Percentiles rank a stretch among this genome's conserved stretches.
Evolutionary conservation across 1,284 basidiomycete species (phyloP).

Genomic region (Leccinum proliferum): DNA sequence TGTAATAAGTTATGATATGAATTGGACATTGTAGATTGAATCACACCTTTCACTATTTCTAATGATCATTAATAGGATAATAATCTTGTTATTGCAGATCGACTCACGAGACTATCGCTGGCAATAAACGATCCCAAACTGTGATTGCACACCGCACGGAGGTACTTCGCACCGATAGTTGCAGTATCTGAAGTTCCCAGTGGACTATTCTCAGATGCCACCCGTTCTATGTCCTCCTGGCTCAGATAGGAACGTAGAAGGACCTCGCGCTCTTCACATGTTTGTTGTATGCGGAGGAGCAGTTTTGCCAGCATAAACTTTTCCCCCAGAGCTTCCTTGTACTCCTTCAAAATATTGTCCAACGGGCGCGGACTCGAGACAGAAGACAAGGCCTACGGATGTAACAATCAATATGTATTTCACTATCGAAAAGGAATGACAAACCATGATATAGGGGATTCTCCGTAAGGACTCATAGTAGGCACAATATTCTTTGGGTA

Average conservation of each 20-base stretch:
- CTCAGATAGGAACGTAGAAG: neutral
- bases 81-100: neutral
- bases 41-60: neutral
- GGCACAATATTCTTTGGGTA: neutral
- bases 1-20: too few species aligned
- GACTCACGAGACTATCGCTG: neutral
- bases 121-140: neutral
- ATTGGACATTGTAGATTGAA: neutral
- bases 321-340: neutral
- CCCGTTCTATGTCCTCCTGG: neutral
- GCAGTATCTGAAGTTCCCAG: neutral
- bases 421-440: neutral
- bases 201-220: neutral
- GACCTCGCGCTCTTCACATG: neutral
- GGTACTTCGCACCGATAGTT: neutral
- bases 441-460: neutral
- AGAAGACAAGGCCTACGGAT: neutral
- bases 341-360: neutral
- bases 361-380: neutral
- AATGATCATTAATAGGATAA: neutral
- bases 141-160: neutral
- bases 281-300: neutral
- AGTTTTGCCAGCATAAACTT: neutral
- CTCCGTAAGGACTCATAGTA: too few species aligned
- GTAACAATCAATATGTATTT: neutral